Percentiles rank a stretch among this genome's conserved stretches.
Conservation (phyloP, 2,329 filamentous ascomycete genomes). For the Sporothrix mexicana region DNA sequence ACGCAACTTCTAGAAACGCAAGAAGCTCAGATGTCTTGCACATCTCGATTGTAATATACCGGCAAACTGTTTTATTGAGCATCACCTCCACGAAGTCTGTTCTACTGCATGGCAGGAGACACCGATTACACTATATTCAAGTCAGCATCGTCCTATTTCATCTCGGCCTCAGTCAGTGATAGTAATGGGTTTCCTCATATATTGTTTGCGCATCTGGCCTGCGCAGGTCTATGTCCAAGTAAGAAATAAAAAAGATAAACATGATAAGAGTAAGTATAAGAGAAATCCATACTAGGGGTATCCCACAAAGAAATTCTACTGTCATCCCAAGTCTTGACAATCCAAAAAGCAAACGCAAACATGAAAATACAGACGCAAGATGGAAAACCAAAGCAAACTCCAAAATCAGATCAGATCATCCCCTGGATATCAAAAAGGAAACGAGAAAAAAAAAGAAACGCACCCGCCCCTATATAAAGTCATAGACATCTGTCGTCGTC, state of each 20-base stretch:
- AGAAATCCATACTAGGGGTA: slow-evolving; percentile 38
- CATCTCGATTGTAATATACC: no score
- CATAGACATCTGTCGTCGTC: slow-evolving; percentile 18
- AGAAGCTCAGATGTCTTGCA: no score
- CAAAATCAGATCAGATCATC: slow-evolving; percentile 21
- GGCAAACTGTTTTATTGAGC: no score
- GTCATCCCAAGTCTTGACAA: slow-evolving; percentile 22
- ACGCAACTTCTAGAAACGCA: no score
- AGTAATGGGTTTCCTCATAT: not conserved
- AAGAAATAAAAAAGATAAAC: slow-evolving; percentile 19
- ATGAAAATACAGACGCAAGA: not conserved
- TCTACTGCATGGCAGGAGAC: no score
- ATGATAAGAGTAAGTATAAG: not conserved
- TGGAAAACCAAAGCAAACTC: slow-evolving; percentile 17
- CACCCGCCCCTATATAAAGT: slow-evolving; percentile 27
- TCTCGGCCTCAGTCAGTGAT: no score
- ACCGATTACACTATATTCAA: no score
- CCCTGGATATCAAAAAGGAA: slow-evolving; percentile 33
- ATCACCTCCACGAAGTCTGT: no score
- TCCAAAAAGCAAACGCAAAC: not conserved
- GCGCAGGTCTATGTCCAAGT: not conserved
- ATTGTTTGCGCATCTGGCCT: slow-evolving; percentile 7
- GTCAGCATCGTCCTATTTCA: no score
- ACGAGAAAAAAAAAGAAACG: not conserved
- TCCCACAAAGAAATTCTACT: slow-evolving; percentile 33